These are phyloP conservation scores for Jamesozyma hellenica DNA, from an alignment of 805 yeast genomes.

Conservation along the genomic window DNA sequence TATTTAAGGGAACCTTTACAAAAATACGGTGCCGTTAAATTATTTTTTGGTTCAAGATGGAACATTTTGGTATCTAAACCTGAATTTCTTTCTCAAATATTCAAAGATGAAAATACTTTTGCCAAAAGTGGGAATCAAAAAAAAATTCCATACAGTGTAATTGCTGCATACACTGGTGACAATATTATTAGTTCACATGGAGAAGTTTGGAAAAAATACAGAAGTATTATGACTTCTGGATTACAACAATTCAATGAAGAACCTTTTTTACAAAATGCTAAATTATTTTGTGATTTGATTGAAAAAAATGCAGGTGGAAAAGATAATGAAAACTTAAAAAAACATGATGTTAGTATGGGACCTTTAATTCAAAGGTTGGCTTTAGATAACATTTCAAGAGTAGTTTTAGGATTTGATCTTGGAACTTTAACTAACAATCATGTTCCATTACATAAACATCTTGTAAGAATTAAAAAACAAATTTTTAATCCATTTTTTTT, in stretches of 20 bases:
- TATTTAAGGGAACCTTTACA: constrained; percentile 39
- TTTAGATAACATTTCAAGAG: constrained; percentile 41
- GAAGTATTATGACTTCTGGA: constrained; percentile 37
- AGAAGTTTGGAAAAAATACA: constrained; percentile 38
- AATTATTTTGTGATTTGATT: constrained; percentile 26
- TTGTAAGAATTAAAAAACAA: constrained; percentile 39
- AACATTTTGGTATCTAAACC: constrained; percentile 45
- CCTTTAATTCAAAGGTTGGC: constrained; percentile 39
- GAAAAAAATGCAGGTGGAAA: constrained; percentile 3
- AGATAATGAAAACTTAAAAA: constrained; percentile 2
- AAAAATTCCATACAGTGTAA: constrained; percentile 46
- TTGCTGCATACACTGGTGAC: constrained; percentile 49
- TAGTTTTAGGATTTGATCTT: constrained; percentile 42
- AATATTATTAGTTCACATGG: constrained; percentile 54
- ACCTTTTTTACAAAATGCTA: constrained; percentile 34
- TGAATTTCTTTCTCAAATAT: constrained; percentile 35
- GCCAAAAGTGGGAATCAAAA: constrained; percentile 53
- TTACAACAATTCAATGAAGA: constrained; percentile 39
- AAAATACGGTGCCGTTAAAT: constrained; percentile 46
- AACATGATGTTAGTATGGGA: constrained; percentile 13
- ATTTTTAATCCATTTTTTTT: constrained; percentile 46
- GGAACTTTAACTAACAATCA: constrained; percentile 28
- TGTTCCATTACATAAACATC: constrained; percentile 31
- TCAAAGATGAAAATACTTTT: constrained; percentile 40
- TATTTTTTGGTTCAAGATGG: constrained; percentile 55